phyloP scores from a whole-genome alignment of 768 basidiomycete species.

The Lactarius pseudohatsudake region DNA sequence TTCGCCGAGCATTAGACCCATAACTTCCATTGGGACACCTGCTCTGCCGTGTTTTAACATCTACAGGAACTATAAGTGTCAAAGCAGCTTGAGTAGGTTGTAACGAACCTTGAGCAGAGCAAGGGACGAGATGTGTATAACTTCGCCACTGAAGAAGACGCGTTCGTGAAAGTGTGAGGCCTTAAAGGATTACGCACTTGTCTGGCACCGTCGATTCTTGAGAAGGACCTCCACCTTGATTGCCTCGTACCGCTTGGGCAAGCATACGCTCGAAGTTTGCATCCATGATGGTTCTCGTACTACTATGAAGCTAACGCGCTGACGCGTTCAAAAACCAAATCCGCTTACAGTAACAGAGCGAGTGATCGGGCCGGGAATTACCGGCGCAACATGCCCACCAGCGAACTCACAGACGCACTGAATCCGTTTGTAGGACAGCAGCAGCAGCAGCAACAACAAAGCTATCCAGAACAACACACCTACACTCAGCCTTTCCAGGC shows the following conservation, averaged over 20 bases:
- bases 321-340: background rate
- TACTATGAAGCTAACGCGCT: background rate
- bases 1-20: conserved; percentile 97
- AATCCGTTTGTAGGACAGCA: conserved; percentile 60
- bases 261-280: conserved; percentile 38
- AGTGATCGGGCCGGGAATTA: conserved; percentile 4
- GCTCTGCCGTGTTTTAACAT: conserved; percentile 99
- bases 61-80: conserved; percentile 43
- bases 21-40: conserved; percentile 99
- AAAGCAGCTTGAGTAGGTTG: background rate
- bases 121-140: conserved; percentile 95
- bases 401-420: conserved; percentile 77
- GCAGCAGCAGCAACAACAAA: conserved; percentile 11
- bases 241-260: conserved; percentile 34
- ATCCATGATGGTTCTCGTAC: conserved; percentile 31
- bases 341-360: background rate
- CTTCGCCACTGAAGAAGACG: conserved; percentile 65
- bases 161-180: conserved; percentile 14
- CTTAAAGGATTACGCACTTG: conserved; percentile 51
- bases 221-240: conserved; percentile 32
- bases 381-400: conserved; percentile 51
- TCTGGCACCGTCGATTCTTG: conserved; percentile 63
- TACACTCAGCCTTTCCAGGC: conserved; percentile 11
- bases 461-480: conserved; percentile 12
- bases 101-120: conserved; percentile 89